Percentiles rank a stretch among this genome's conserved stretches.
These are phyloP conservation scores for Pythium oligandrum DNA, from an alignment of 352 stramenopile genomes.

Conservation along the genomic window DNA sequence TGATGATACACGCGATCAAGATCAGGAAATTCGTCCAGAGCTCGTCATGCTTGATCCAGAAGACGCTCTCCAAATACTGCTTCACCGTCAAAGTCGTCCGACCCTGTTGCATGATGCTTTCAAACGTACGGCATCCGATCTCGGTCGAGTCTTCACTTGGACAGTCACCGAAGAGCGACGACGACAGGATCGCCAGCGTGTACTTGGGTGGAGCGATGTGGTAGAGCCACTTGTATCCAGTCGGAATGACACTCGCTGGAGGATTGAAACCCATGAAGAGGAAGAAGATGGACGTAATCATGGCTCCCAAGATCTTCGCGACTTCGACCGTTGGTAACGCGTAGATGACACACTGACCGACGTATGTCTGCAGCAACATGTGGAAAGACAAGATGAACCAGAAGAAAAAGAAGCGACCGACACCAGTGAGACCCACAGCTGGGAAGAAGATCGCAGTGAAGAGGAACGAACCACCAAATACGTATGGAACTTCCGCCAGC, in stretches of 20 bases:
- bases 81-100: conserved; percentile 37
- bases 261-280: conserved; percentile 13
- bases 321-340: no score
- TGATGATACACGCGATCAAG: conserved; percentile 39
- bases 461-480: conserved; percentile 7
- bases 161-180: conserved; percentile 20
- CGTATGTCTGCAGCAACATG: no score
- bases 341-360: no score
- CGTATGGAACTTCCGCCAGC: conserved; percentile 53
- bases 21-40: conserved; percentile 39
- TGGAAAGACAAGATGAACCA: no score
- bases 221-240: conserved; percentile 15
- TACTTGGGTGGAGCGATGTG: conserved; percentile 13
- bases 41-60: conserved; percentile 55
- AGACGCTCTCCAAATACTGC: conserved; percentile 41
- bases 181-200: conserved; percentile 11
- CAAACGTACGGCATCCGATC: conserved; percentile 37
- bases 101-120: conserved; percentile 24
- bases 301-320: no score
- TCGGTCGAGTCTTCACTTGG: conserved; percentile 2
- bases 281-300: no score
- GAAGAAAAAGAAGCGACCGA: neutral
- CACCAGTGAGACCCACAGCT: conserved; percentile 21
- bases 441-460: neutral
- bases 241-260: conserved; percentile 9